phyloP scores from a whole-genome alignment of 2,329 filamentous ascomycete genomes.

The Fusarium subglutinans region DNA sequence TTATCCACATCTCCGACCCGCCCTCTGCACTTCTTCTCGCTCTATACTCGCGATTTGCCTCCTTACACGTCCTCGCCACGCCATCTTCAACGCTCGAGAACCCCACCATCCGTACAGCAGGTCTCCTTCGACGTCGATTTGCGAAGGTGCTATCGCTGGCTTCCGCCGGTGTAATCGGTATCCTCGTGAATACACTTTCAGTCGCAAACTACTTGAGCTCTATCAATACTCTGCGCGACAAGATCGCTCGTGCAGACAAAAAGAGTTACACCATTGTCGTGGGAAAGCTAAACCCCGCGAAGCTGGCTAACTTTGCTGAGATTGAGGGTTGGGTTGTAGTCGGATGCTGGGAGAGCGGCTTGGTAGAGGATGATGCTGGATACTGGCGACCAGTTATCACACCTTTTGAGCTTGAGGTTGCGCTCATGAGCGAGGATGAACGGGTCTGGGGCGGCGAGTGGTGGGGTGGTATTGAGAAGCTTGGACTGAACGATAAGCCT shows the following conservation, averaged over 20 bases:
- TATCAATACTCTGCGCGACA: slow-evolving; percentile 75
- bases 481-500: slow-evolving; percentile 58
- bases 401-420: slow-evolving; percentile 89
- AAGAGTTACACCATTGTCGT: slow-evolving; percentile 97
- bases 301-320: slow-evolving; percentile 95
- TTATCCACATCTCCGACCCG: slow-evolving; percentile 88
- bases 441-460: slow-evolving; percentile 88
- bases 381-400: slow-evolving; percentile 93
- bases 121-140: slow-evolving; percentile 82
- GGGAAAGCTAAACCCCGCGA: slow-evolving; percentile 93
- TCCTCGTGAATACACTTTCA: slow-evolving; percentile 93
- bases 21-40: slow-evolving; percentile 86
- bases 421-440: slow-evolving; percentile 77
- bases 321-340: slow-evolving; percentile 97
- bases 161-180: slow-evolving; percentile 86
- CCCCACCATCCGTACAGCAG: slow-evolving; percentile 56
- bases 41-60: slow-evolving; percentile 81
- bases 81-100: slow-evolving; percentile 63
- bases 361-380: slow-evolving; percentile 83
- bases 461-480: slow-evolving; percentile 83
- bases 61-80: slow-evolving; percentile 81
- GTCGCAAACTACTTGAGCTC: slow-evolving; percentile 90
- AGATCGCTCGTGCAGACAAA: slow-evolving; percentile 84
- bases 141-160: slow-evolving; percentile 83
- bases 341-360: slow-evolving; percentile 95